Base-by-base conservation (phyloP, 768 basidiomycete genomes). In the Cantharellus cinnabarinus region DNA sequence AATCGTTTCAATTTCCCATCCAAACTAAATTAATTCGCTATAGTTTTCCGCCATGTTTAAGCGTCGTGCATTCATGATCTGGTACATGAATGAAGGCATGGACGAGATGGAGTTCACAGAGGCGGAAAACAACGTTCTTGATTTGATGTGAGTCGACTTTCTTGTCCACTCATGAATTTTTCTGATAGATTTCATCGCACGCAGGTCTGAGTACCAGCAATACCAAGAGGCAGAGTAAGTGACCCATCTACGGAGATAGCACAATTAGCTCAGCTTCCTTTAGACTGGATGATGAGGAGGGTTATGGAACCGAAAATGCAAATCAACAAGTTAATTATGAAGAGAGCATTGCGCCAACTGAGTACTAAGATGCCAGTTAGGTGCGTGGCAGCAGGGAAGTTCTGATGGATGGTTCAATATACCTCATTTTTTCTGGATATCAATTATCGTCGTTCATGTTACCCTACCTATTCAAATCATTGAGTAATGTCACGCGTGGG, bases 31-130 rank as follows among this genome's bases (percentile, higher is more conserved):
- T 29, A 29, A 37, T 42, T 59, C 3, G 42, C 20, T 65, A n/a
- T 60, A 89, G 83, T 91, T 89, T 69, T 62, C 77, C 0, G 70
- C 75, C 3, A 90, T 93, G 86, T 91, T 78, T 71, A 86, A 83
- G 67, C 78, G 89, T 39, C 75, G 76, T 51, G 90, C 90, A 3
- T 94, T 87, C 76, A 50, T 93, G 60, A 88, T 91, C 68, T 90
- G 88, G 86, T 91, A 89, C 68, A 85, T 81, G 4, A 84, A 80
- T 7, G 89, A 93, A 68, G 89, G 89, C 50, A 91, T 93, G 90
- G 90, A 91, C 67, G 67, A 77, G 15, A 71, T 75, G 82, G 79
- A 90, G 70, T 89, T 90, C 69, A 77, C 83, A 0, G 88, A 90
- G 61, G 88, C 89, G 0, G 87, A 89, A 71, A 89, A 83, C 66